Evolutionary conservation across 2,329 filamentous ascomycete species (phyloP).

Genomic region (Arachnopeziza araneosa): DNA sequence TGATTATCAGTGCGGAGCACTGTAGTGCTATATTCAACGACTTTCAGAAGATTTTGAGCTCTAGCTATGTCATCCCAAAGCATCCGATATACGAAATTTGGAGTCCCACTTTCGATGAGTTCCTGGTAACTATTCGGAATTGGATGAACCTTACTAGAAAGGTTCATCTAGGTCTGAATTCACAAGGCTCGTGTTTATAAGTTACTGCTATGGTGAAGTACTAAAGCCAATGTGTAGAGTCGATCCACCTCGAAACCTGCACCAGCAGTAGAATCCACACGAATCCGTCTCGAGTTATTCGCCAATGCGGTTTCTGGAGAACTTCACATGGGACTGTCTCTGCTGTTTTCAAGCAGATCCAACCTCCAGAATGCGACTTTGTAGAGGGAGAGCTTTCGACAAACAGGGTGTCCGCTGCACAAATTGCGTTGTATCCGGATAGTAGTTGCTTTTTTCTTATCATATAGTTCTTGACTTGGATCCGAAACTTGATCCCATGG

Average conservation of each 20-base stretch:
- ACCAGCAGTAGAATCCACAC: not conserved
- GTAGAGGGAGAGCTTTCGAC: no score
- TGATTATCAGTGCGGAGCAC: conserved; percentile 3
- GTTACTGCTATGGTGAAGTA: not conserved
- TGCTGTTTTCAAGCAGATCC: not conserved
- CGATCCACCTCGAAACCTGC: conserved; percentile 1
- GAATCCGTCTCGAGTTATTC: conserved; percentile 1
- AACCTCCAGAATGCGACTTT: no score
- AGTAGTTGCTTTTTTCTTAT: not conserved
- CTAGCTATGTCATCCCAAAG: no score
- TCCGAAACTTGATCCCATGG: conserved; percentile 7
- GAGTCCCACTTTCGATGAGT: no score
- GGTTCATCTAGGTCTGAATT: not conserved
- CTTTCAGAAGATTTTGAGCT: conserved; percentile 11
- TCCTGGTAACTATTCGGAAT: conserved; percentile 5
- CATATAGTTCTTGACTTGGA: conserved; percentile 11
- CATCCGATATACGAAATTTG: no score
- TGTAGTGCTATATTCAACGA: conserved; percentile 11
- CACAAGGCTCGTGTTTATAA: conserved; percentile 1
- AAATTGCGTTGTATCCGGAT: no score
- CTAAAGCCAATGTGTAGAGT: conserved; percentile 4
- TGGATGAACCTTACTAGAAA: conserved; percentile 11
- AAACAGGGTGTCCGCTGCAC: no score
- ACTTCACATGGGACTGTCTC: conserved; percentile 10
- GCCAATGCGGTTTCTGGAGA: conserved; percentile 5